phyloP scores from a whole-genome alignment of 306 rosid species.

The Cucumis melo region DNA sequence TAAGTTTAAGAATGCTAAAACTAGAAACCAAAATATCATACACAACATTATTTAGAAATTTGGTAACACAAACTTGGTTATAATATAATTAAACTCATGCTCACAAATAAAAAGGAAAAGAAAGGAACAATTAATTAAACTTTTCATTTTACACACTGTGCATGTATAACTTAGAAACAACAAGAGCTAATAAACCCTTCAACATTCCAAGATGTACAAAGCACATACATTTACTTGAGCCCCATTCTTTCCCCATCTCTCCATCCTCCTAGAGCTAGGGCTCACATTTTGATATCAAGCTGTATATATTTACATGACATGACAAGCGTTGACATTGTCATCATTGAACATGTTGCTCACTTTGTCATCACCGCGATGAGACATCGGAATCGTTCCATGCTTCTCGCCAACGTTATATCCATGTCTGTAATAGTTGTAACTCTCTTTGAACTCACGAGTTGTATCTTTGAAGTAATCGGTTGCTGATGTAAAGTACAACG shows the following conservation, averaged over 20 bases:
- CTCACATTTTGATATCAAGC: neutral
- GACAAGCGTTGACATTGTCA: constrained; percentile 81
- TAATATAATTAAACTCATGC: neutral
- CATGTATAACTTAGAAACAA: neutral
- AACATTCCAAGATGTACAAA: neutral
- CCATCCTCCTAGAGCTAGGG: neutral
- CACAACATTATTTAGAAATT: neutral
- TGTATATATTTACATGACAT: constrained; percentile 40
- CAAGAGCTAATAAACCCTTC: neutral
- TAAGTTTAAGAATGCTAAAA: neutral
- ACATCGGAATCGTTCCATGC: constrained; percentile 52
- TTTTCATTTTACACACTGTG: neutral
- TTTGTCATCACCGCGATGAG: constrained; percentile 79
- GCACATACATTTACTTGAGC: neutral
- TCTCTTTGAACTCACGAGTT: constrained; percentile 54
- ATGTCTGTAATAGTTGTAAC: constrained; percentile 77
- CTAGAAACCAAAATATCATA: neutral
- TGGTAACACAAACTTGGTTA: neutral
- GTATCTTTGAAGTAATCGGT: constrained; percentile 60
- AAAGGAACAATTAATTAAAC: neutral
- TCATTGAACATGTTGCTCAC: constrained; percentile 95
- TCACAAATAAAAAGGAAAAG: neutral
- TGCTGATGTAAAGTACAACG: constrained; percentile 66
- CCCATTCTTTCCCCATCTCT: neutral
- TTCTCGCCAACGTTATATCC: constrained; percentile 72